phyloP scores from a whole-genome alignment of 2,329 filamentous ascomycete genomes.

The Emmonsiellopsis sp. region DNA sequence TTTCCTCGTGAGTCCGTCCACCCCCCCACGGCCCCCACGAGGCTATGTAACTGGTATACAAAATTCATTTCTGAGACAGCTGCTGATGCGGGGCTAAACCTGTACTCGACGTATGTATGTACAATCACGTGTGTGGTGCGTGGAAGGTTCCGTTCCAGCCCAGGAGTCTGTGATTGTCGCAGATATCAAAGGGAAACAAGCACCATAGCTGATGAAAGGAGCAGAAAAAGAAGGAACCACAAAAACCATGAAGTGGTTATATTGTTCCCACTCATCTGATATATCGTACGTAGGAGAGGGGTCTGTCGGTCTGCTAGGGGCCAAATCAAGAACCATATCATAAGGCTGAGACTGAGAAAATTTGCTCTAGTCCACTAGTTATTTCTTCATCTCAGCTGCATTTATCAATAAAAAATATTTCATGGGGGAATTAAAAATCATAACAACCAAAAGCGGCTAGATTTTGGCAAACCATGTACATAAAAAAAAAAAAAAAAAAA shows the following conservation, averaged over 20 bases:
- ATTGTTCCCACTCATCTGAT: neutral
- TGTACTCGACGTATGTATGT: too few relatives aligned
- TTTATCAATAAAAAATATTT: neutral
- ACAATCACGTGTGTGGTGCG: too few relatives aligned
- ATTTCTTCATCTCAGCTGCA: neutral
- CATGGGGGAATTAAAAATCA: neutral
- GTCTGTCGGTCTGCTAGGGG: neutral
- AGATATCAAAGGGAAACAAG: too few relatives aligned
- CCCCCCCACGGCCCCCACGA: too few relatives aligned
- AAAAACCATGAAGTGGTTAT: neutral
- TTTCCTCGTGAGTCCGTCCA: too few relatives aligned
- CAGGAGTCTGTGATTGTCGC: too few relatives aligned
- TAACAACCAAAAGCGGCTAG: neutral
- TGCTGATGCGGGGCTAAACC: too few relatives aligned
- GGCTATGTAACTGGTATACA: too few relatives aligned
- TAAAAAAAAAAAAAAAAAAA: conserved; percentile 7
- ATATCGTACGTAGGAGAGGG: neutral
- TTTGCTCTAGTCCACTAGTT: neutral
- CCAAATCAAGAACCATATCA: neutral
- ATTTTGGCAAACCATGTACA: conserved; percentile 3
- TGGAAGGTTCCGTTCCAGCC: too few relatives aligned
- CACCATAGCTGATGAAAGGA: too few relatives aligned
- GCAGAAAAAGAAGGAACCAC: neutral
- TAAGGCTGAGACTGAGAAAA: neutral
- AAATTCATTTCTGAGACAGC: too few relatives aligned